Evolutionary conservation across 306 rosid species (phyloP).

Genomic region (Pachyrhizus erosus): DNA sequence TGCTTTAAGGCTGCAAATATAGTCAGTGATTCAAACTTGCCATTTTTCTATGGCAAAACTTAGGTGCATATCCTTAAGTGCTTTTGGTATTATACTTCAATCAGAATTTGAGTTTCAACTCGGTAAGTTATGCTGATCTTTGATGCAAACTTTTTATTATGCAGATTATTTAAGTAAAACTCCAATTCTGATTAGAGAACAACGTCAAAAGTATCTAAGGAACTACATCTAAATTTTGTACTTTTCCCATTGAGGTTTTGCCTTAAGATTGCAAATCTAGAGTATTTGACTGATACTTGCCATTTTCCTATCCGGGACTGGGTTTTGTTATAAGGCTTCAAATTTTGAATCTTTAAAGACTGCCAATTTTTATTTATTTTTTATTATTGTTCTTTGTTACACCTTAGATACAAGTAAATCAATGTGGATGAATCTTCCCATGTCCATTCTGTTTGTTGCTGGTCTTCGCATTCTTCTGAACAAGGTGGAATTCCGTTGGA

Average conservation of each 20-base stretch:
- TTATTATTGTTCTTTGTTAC: neutral
- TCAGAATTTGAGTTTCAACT: neutral
- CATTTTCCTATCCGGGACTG: neutral
- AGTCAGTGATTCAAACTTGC: neutral
- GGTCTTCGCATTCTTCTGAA: constrained; percentile 71
- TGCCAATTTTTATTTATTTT: neutral
- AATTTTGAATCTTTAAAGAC: constrained; percentile 26
- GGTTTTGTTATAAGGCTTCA: neutral
- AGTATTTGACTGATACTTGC: neutral
- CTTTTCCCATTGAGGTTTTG: neutral
- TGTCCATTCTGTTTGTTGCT: constrained; percentile 69
- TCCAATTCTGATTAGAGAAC: neutral
- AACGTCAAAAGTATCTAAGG: neutral
- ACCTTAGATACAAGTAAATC: constrained; percentile 93
- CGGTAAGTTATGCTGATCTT: neutral
- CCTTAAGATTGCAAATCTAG: neutral
- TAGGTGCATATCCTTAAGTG: neutral
- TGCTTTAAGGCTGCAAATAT: constrained; percentile 1
- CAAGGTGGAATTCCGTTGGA: constrained; percentile 82
- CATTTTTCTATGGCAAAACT: neutral
- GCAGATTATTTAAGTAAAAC: neutral
- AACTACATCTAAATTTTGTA: neutral
- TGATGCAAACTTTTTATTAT: neutral
- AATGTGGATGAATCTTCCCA: constrained; percentile 95
- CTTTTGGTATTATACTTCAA: neutral